These are phyloP conservation scores for Brassica carinata DNA, from an alignment of 345 rosid species.

Conservation along the genomic window DNA sequence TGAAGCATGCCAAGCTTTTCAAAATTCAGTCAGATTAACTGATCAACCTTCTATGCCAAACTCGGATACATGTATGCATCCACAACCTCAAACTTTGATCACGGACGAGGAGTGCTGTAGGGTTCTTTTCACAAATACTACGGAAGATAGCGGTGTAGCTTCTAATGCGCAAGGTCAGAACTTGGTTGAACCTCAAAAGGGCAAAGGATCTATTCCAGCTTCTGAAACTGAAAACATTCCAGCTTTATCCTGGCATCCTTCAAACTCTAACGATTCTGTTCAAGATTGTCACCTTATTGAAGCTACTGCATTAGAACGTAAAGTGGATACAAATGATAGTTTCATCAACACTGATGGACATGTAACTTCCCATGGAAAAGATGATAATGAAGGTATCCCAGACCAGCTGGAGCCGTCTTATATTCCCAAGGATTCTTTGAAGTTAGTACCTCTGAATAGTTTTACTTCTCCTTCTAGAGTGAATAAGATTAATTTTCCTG, in stretches of 20 bases:
- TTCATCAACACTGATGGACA: conserved; percentile 55
- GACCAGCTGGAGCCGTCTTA: conserved; percentile 54
- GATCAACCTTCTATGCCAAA: conserved; percentile 52
- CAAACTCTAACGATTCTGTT: background rate
- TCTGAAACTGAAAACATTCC: background rate
- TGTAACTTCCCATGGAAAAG: conserved; percentile 50
- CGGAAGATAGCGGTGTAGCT: conserved; percentile 45
- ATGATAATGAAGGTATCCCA: conserved; percentile 35
- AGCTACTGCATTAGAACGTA: background rate
- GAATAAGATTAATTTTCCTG: conserved; percentile 36
- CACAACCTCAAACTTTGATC: conserved; percentile 58
- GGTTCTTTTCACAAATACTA: conserved; percentile 68
- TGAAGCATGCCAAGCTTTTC: conserved; percentile 50
- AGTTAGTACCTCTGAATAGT: conserved; percentile 62
- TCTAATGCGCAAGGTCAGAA: conserved; percentile 48
- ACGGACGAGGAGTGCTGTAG: conserved; percentile 91
- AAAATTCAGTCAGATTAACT: conserved; percentile 46
- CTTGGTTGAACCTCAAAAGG: conserved; percentile 33
- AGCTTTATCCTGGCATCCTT: background rate
- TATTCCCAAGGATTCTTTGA: conserved; percentile 57
- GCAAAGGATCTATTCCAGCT: background rate
- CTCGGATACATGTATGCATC: conserved; percentile 43
- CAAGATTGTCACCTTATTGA: background rate
- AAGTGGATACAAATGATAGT: conserved; percentile 36
- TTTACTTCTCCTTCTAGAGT: conserved; percentile 50